Percentiles rank a stretch among this genome's conserved stretches.
Evolutionary conservation across 2,329 filamentous ascomycete species (phyloP).

Genomic region (Aspergillus latus): DNA sequence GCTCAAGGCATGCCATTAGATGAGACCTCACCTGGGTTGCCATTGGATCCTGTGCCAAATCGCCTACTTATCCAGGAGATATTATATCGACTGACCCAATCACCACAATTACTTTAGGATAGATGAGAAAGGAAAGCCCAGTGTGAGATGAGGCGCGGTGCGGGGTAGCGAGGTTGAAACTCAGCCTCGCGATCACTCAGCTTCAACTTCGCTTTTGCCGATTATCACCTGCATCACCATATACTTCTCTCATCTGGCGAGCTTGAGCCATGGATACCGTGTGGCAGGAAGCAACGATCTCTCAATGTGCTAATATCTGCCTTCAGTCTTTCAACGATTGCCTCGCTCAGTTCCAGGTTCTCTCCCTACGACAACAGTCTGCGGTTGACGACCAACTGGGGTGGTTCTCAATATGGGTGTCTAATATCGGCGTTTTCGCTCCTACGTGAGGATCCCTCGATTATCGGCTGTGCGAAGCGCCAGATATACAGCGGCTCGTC

Average conservation of each 20-base stretch:
- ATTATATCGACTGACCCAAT: not conserved
- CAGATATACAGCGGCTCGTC: slow-evolving; percentile 9
- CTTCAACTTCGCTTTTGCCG: not conserved
- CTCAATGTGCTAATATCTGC: slow-evolving; percentile 1
- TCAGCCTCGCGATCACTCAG: not conserved
- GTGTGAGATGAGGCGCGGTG: not conserved
- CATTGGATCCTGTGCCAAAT: not conserved
- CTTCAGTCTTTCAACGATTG: slow-evolving; percentile 8
- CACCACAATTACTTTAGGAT: not conserved
- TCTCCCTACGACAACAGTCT: not conserved
- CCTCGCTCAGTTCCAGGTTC: not conserved
- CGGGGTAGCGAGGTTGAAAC: not conserved
- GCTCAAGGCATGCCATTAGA: too few relatives aligned
- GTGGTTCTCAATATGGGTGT: slow-evolving; percentile 10
- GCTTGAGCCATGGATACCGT: not conserved
- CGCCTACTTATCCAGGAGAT: not conserved
- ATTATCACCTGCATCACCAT: not conserved
- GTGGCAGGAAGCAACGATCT: not conserved
- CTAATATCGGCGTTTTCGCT: slow-evolving; percentile 13
- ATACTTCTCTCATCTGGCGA: not conserved
- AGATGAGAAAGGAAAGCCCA: not conserved
- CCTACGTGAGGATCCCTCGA: slow-evolving; percentile 4
- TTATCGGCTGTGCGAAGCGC: slow-evolving; percentile 11
- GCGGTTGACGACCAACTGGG: slow-evolving; percentile 11
- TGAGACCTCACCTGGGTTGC: not conserved